phyloP scores from a whole-genome alignment of 768 basidiomycete species.

The Boletus subparvulus region DNA sequence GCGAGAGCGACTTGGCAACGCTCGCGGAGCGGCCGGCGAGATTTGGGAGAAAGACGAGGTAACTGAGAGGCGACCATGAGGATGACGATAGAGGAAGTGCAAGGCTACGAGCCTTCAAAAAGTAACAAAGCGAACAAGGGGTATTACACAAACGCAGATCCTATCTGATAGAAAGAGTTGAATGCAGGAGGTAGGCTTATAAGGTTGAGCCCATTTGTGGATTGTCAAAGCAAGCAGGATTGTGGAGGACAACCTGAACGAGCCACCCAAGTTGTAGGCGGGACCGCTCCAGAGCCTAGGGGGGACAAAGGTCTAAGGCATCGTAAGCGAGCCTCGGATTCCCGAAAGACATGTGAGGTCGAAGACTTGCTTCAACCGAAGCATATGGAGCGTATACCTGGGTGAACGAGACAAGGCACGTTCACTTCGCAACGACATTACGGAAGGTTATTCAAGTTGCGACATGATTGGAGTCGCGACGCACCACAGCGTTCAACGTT shows the following conservation, averaged over 20 bases:
- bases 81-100: background rate
- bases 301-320: background rate
- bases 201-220: background rate
- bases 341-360: background rate
- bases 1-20: slow-evolving; percentile 4
- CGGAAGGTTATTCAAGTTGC: background rate
- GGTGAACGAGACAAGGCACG: background rate
- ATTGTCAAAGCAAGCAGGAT: background rate
- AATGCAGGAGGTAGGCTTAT: background rate
- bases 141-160: background rate
- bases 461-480: background rate
- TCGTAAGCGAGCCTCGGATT: background rate
- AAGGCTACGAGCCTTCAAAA: background rate
- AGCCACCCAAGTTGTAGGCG: background rate
- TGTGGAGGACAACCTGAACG: background rate
- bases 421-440: background rate
- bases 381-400: background rate
- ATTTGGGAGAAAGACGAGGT: background rate
- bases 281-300: background rate
- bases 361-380: background rate
- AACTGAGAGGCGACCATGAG: background rate
- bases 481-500: background rate
- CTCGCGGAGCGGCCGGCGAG: slow-evolving; percentile 9
- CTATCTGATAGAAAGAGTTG: background rate
- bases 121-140: background rate